Percentiles rank a stretch among this genome's conserved stretches.
phyloP scores from a whole-genome alignment of 1,139 yeast species.

The Kodamaea sp. region DNA sequence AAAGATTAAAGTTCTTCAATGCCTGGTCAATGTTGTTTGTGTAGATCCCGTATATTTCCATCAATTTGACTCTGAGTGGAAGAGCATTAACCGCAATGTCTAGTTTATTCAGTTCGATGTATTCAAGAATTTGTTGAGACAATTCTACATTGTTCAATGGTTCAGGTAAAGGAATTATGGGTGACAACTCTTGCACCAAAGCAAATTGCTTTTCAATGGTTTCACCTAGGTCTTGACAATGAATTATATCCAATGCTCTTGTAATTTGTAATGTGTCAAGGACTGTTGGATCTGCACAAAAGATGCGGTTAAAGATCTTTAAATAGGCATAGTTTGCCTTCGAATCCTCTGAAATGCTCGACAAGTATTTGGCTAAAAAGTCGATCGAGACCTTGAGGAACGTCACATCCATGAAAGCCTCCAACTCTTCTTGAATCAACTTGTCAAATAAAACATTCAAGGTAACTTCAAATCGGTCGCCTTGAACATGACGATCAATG shows the following conservation, averaged over 20 bases:
- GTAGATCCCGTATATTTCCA: conserved; percentile 39
- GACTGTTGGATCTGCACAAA: too few species aligned
- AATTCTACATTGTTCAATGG: background rate
- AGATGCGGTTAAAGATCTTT: too few species aligned
- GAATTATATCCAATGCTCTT: conserved; percentile 4
- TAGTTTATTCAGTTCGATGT: conserved; percentile 21
- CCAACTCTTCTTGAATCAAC: conserved; percentile 1
- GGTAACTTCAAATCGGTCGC: background rate
- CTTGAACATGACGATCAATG: background rate
- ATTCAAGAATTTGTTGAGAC: conserved; percentile 6
- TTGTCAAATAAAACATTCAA: background rate
- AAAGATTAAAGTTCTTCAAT: conserved; percentile 31
- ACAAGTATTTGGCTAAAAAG: too few species aligned
- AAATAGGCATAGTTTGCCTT: too few species aligned
- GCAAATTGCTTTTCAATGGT: background rate
- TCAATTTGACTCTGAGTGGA: conserved; percentile 21
- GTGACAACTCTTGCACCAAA: background rate
- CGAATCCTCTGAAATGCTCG: too few species aligned
- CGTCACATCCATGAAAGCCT: too few species aligned
- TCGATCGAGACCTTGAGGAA: too few species aligned
- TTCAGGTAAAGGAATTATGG: background rate
- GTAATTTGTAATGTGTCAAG: background rate
- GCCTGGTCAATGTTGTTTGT: conserved; percentile 26
- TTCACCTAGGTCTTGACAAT: conserved; percentile 1
- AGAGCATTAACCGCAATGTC: conserved; percentile 29